phyloP scores from a whole-genome alignment of 352 stramenopile species.

The Lagenidium giganteum region DNA sequence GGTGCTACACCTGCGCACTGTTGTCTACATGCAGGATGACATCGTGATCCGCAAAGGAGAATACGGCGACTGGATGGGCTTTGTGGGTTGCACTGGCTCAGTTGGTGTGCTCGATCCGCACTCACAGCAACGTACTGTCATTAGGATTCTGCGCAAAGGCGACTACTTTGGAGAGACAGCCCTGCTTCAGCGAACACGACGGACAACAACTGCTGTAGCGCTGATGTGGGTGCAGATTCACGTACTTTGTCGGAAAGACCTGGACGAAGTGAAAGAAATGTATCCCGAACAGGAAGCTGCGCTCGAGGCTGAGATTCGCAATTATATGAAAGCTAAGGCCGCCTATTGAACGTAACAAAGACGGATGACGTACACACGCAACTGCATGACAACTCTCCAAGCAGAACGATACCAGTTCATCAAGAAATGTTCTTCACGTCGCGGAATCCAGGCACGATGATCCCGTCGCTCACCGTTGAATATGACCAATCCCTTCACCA shows the following conservation, averaged over 20 bases:
- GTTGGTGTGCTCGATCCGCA: slow-evolving; percentile 46
- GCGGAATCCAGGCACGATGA: too few relatives aligned
- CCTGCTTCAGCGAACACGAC: slow-evolving; percentile 39
- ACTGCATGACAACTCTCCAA: too few relatives aligned
- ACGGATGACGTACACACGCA: too few relatives aligned
- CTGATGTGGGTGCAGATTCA: slow-evolving; percentile 61
- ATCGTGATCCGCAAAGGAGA: slow-evolving; percentile 60
- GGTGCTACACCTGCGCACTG: slow-evolving; percentile 44
- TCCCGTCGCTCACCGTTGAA: too few relatives aligned
- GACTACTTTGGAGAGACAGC: slow-evolving; percentile 70
- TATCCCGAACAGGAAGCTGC: slow-evolving; percentile 40
- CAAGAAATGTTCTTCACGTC: too few relatives aligned
- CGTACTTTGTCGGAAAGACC: slow-evolving; percentile 39
- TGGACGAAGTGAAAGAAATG: slow-evolving; percentile 45
- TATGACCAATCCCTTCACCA: too few relatives aligned
- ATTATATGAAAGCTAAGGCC: too few relatives aligned
- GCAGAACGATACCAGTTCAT: too few relatives aligned
- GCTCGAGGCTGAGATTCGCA: slow-evolving; percentile 53
- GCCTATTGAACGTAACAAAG: too few relatives aligned
- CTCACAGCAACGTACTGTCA: slow-evolving; percentile 26
- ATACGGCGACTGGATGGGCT: slow-evolving; percentile 64
- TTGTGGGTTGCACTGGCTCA: slow-evolving; percentile 49
- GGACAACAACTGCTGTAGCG: slow-evolving; percentile 43
- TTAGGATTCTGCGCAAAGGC: slow-evolving; percentile 47
- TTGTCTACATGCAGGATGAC: slow-evolving; percentile 69